Base-by-base conservation (phyloP, 2,329 filamentous ascomycete species). In the Fusarium tuaranense region DNA sequence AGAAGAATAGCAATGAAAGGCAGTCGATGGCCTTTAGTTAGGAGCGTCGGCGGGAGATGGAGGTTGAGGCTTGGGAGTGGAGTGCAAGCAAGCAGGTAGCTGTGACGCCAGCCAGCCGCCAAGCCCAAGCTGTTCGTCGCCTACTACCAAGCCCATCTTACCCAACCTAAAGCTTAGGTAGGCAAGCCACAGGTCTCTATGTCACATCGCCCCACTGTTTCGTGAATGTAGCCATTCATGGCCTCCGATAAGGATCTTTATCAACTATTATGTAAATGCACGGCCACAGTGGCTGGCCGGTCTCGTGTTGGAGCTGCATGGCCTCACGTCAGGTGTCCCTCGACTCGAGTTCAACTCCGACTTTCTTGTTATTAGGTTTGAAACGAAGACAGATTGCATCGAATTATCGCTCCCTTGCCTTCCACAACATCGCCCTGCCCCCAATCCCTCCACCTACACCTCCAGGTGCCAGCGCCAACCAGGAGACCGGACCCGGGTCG, bases 221-320 rank as follows among this genome's bases (percentile, higher is more conserved):
- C 46, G 34, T 38, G 18, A 44, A 48, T 27, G 27, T 53, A 67
- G 20, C 76, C 77, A 77, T 57, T 77, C 67, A 73, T 10, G n/a
- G 36, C 5, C 34, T 3, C 16, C 32, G 44, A 67, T 71, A 65
- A 72, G 65, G 60, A 30, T 36, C 32, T 2, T 75, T 71, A 78
- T 74, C 67, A 70, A 68, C 77, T 60, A 72, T 80, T 78, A 81
- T 78, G 80, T 80, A 81, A 79, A 55, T 57, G 67, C 75, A 81
- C 80, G 74, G 81, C 80, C 81, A 70, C 60, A 62, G 69, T 76
- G 77, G 73, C 71, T 74, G 51, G 10, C 60, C 65, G 68, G 69
- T 79, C 75, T 72, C 69, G 74, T 79, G 75, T 77, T 72, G 65
- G 62, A 65, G 72, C 69, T 72, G 58, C 65, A 72, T 76, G 71